Conservation (phyloP, 129 eudicot genomes). For the Glebionis coronaria region DNA sequence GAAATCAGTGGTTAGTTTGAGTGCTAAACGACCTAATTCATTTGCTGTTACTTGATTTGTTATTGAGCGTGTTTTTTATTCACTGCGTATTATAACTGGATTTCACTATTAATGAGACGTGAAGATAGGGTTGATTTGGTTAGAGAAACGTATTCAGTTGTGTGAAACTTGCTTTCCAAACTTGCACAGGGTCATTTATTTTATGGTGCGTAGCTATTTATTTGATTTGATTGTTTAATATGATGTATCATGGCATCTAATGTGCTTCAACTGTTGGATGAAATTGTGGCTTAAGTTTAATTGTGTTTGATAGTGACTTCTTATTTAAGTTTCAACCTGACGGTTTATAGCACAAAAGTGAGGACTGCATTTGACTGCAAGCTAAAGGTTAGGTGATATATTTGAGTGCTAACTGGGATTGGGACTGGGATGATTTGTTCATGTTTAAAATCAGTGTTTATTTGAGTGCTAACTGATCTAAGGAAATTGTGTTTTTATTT, state of each 20-base stretch:
- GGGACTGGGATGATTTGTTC: constrained; percentile 3
- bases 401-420: too few species aligned
- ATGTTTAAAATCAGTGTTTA: neutral
- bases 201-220: neutral
- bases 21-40: neutral
- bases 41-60: neutral
- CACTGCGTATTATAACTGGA: too few species aligned
- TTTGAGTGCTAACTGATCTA: neutral
- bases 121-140: neutral
- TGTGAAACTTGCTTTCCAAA: too few species aligned
- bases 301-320: neutral
- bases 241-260: too few species aligned
- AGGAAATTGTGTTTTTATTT: neutral
- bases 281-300: too few species aligned
- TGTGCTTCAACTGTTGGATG: too few species aligned
- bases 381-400: neutral
- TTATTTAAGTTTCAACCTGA: neutral
- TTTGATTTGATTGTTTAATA: too few species aligned
- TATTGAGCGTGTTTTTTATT: neutral
- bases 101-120: too few species aligned
- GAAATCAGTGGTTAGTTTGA: neutral
- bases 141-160: too few species aligned
- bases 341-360: neutral
- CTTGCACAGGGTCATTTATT: too few species aligned
- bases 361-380: neutral